Evolutionary conservation across 139 green algal species (phyloP).

Genomic region (Zygnema cylindricum): DNA sequence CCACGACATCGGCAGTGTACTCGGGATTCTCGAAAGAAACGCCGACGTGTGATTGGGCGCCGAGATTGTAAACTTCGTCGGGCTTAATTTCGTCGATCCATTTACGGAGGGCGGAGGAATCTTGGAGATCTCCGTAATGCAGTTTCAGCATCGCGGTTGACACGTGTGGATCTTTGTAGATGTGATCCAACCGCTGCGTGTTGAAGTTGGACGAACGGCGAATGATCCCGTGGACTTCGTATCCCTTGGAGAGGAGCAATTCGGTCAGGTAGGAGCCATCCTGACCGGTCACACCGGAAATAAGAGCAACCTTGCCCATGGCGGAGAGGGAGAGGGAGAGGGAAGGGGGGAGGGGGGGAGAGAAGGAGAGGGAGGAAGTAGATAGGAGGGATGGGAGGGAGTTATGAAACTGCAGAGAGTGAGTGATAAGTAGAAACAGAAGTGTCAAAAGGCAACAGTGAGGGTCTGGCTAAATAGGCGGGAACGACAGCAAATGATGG

Average conservation of each 20-base stretch:
- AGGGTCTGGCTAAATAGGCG: too few species aligned
- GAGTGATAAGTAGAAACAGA: too few species aligned
- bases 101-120: slow-evolving; percentile 64
- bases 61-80: slow-evolving; percentile 84
- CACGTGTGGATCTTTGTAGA: slow-evolving; percentile 60
- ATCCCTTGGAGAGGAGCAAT: slow-evolving; percentile 76
- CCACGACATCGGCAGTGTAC: slow-evolving; percentile 76
- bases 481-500: too few species aligned
- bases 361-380: neutral
- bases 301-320: slow-evolving; percentile 65
- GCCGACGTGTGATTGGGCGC: slow-evolving; percentile 75
- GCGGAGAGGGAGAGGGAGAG: slow-evolving; percentile 9
- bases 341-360: neutral
- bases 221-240: slow-evolving; percentile 78
- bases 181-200: slow-evolving; percentile 71
- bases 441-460: too few species aligned
- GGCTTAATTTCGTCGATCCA: slow-evolving; percentile 64
- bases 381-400: too few species aligned
- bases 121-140: slow-evolving; percentile 74
- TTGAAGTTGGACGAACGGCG: slow-evolving; percentile 71
- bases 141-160: slow-evolving; percentile 58
- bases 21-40: slow-evolving; percentile 80
- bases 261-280: slow-evolving; percentile 78
- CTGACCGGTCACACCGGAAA: slow-evolving; percentile 78
- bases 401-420: too few species aligned